Evolutionary conservation across 73 alveolate genomes (phyloP).

Genomic region (Paramecium bursaria): DNA sequence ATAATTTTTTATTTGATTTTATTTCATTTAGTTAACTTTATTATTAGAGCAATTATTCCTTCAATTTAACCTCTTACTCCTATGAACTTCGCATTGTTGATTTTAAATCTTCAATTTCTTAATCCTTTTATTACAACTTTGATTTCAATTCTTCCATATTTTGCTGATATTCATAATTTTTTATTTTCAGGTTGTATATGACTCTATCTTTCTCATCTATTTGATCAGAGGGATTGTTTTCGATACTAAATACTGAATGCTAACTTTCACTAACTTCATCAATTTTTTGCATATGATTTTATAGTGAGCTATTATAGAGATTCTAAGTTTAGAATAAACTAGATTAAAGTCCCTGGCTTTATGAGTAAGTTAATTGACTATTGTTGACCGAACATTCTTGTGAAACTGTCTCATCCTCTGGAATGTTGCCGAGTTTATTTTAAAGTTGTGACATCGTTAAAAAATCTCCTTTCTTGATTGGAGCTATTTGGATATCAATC

Average conservation of each 20-base stretch:
- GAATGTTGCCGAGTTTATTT: conserved; percentile 11
- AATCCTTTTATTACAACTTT: too few species aligned
- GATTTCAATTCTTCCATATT: too few species aligned
- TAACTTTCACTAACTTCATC: conserved; percentile 51
- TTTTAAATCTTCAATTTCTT: neutral
- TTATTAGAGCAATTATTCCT: conserved; percentile 3
- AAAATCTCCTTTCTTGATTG: conserved; percentile 47
- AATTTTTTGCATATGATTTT: too few species aligned
- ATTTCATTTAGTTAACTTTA: neutral
- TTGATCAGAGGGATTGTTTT: too few species aligned
- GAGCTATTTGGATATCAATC: conserved; percentile 15
- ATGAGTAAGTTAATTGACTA: conserved; percentile 34
- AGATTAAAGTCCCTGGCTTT: conserved; percentile 16
- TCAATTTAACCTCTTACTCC: neutral
- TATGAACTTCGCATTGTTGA: neutral
- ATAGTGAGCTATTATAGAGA: too few species aligned
- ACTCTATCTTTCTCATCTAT: neutral
- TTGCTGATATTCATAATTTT: too few species aligned
- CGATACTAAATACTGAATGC: conserved; percentile 35
- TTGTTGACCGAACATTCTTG: conserved; percentile 8
- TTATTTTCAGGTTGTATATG: neutral
- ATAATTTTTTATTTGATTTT: neutral
- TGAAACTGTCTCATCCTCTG: conserved; percentile 57
- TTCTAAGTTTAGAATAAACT: conserved; percentile 1
- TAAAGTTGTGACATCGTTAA: conserved; percentile 25